Base-by-base conservation (phyloP, 225 moss, liverwort and hornwort species). In the Sphagnum tenellum region DNA sequence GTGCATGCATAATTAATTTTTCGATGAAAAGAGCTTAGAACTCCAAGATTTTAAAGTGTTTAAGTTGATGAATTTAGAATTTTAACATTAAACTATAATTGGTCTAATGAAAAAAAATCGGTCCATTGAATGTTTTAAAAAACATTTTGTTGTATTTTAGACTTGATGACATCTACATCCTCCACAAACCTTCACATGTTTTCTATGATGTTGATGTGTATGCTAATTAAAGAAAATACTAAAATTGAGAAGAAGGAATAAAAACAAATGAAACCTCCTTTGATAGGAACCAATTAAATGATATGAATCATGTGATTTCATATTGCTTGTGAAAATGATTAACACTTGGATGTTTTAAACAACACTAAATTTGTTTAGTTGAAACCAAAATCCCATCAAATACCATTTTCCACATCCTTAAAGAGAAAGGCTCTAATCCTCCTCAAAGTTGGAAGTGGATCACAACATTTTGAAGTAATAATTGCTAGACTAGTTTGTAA, bases 381-480 rank as follows among this genome's bases (percentile, higher is more conserved):
- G 64, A 92, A 89, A 14, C 92, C 89, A 67, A 78, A 80, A 66
- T 92, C 95, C 63, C 92, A 89, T 50, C 92, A 92, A 77, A 91
- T 89, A 11, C 81, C 75, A n/a, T 77, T 78, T 68, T 96, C 89
- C 55, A 96, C 95, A 61, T 96, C 95, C 77, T 96, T 92, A 77
- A 91, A 96, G 50, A 96, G 76, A 72, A 91, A 84, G 51, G 89
- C 88, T 48, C 87, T 82, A 63, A 79, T 74, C 65, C 79, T 81
- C 70, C 80, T 74, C 72, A 80, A 71, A 4, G 80, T 72, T 67
- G 76, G 69, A 50, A 67, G 56, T 50, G 72, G 72, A n/a, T 54
- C 47, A 59, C 69, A 72, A 46, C 56, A 75, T 68, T 72, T 74
- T 63, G 60, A 74, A 47, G 44, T 64, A 68, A 70, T 79, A 68